phyloP scores from a whole-genome alignment of 2,329 filamentous ascomycete species.

The Sclerotinia sclerotiorum region DNA sequence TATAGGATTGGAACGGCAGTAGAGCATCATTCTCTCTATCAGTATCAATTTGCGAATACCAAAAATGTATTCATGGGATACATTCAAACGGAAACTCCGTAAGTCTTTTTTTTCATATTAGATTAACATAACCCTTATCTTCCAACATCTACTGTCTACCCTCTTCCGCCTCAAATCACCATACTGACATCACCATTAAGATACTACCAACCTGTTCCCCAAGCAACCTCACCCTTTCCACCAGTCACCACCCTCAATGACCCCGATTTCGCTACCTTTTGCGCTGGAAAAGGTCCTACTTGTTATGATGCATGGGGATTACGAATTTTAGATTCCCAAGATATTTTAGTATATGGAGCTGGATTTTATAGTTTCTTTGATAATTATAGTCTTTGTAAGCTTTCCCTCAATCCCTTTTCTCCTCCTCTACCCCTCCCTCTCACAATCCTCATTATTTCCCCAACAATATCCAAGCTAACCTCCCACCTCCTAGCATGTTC shows the following conservation, averaged over 20 bases:
- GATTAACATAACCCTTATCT: neutral
- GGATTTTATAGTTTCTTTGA: constrained; percentile 61
- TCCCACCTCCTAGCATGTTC: constrained; percentile 24
- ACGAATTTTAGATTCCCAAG: constrained; percentile 53
- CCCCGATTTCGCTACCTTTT: constrained; percentile 49
- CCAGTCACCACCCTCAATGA: constrained; percentile 44
- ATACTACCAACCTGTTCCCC: constrained; percentile 65
- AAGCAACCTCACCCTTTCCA: constrained; percentile 62
- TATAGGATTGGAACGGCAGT: constrained; percentile 61
- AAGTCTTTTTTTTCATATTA: constrained; percentile 44
- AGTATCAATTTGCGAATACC: constrained; percentile 49
- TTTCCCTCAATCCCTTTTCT: neutral
- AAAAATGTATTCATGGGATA: constrained; percentile 35
- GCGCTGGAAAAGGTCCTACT: constrained; percentile 41
- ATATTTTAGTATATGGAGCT: constrained; percentile 53
- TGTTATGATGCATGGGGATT: constrained; percentile 66
- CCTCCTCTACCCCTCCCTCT: neutral
- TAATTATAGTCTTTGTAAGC: constrained; percentile 47
- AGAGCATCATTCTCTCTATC: constrained; percentile 54
- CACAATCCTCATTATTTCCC: neutral
- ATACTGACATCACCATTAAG: neutral
- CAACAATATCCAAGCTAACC: neutral
- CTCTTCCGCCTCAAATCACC: neutral
- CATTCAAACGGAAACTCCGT: constrained; percentile 36
- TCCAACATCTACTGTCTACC: neutral